These are phyloP conservation scores for Flueggea neowawraea DNA, from an alignment of 441 rosid genomes.

Conservation along the genomic window DNA sequence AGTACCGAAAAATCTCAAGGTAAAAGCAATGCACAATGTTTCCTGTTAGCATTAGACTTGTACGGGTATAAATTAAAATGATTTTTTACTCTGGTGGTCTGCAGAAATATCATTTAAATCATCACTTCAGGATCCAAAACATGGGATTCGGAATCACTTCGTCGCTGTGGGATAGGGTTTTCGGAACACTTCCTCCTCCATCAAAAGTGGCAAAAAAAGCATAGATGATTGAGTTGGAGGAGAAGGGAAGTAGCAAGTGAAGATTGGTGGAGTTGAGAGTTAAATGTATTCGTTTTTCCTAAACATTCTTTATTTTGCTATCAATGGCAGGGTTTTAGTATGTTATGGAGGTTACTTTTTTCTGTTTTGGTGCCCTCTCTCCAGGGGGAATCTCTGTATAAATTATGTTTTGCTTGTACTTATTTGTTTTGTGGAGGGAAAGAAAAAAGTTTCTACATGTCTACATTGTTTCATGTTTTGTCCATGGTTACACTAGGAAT, in stretches of 20 bases:
- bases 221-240: constrained; percentile 31
- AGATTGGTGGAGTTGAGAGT: constrained; percentile 8
- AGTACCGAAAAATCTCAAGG: constrained; percentile 76
- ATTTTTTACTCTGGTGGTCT: neutral
- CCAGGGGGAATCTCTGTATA: constrained; percentile 11
- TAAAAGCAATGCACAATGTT: constrained; percentile 17
- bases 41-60: neutral
- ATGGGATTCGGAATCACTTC: constrained; percentile 98
- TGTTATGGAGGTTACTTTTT: constrained; percentile 3
- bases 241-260: constrained; percentile 11
- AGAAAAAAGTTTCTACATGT: neutral
- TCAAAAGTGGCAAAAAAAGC: constrained; percentile 32
- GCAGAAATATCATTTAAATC: constrained; percentile 98
- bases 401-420: constrained; percentile 9
- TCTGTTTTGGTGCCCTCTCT: constrained; percentile 8
- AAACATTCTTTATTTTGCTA: constrained; percentile 15
- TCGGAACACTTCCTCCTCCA: constrained; percentile 87
- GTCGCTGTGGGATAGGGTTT: constrained; percentile 80
- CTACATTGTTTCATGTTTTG: neutral
- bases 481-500: neutral
- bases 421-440: neutral
- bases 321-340: constrained; percentile 11
- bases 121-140: constrained; percentile 86
- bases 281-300: neutral
- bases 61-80: neutral